Conservation (phyloP, 192 early-diverging fungal species). For the Gaertneriomyces sp. region DNA sequence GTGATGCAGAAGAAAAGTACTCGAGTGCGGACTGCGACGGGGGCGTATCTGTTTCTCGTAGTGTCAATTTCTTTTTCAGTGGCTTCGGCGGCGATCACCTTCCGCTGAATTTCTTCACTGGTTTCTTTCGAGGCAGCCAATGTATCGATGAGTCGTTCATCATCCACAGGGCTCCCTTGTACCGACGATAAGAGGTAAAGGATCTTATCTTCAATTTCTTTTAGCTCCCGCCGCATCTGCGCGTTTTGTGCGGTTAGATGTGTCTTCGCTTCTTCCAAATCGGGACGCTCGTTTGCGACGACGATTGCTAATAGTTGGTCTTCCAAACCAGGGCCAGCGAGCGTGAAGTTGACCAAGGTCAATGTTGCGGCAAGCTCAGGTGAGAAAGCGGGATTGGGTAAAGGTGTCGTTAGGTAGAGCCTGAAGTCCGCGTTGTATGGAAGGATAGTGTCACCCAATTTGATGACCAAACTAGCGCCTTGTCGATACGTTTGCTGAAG, state of each 20-base stretch:
- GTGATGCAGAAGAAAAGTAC: conserved; percentile 66
- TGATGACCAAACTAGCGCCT: conserved; percentile 57
- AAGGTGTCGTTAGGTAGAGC: conserved; percentile 60
- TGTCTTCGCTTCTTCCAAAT: conserved; percentile 62
- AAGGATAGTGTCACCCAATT: conserved; percentile 60
- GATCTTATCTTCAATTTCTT: conserved; percentile 65
- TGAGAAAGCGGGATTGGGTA: conserved; percentile 61
- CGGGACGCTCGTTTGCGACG: conserved; percentile 57
- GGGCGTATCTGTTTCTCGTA: conserved; percentile 59
- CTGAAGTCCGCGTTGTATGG: conserved; percentile 61
- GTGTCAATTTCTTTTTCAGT: conserved; percentile 62
- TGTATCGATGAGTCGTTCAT: conserved; percentile 60
- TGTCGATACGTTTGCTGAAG: conserved; percentile 60
- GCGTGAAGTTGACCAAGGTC: conserved; percentile 60
- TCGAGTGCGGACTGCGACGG: conserved; percentile 53
- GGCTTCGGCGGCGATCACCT: conserved; percentile 53
- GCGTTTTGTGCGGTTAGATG: conserved; percentile 58
- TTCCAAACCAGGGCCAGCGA: conserved; percentile 56
- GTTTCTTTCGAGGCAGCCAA: conserved; percentile 60
- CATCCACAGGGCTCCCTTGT: conserved; percentile 60
- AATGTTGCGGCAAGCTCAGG: conserved; percentile 57
- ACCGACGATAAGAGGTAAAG: conserved; percentile 58
- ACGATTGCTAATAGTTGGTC: conserved; percentile 60
- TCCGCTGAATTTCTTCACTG: conserved; percentile 58
- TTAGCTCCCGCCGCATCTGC: conserved; percentile 61